Evolutionary conservation across 768 basidiomycete species (phyloP).

Genomic region (Suillus decipiens): DNA sequence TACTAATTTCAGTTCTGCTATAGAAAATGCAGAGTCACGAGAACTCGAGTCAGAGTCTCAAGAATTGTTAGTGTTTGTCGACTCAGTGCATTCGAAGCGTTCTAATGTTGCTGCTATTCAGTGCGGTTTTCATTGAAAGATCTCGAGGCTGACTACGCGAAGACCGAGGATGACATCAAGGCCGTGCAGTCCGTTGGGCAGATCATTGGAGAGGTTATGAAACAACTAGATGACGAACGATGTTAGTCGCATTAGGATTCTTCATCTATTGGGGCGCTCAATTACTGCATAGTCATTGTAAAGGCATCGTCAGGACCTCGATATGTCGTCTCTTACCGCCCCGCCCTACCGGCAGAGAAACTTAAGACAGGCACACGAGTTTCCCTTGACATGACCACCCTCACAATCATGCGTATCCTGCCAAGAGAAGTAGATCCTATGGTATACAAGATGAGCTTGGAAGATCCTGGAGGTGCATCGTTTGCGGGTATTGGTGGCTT

Average conservation of each 20-base stretch:
- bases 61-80: constrained; percentile 69
- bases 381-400: constrained; percentile 97
- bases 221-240: constrained; percentile 96
- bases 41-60: constrained; percentile 80
- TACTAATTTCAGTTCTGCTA: constrained; percentile 15
- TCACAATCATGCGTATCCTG: constrained; percentile 98
- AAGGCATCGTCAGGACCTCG: constrained; percentile 98
- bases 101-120: constrained; percentile 31
- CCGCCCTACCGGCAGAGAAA: constrained; percentile 86
- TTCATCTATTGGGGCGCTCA: neutral
- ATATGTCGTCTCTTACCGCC: constrained; percentile 97
- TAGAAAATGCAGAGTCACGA: constrained; percentile 97
- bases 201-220: constrained; percentile 98
- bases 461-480: constrained; percentile 93
- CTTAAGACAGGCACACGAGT: constrained; percentile 94
- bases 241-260: constrained; percentile 54
- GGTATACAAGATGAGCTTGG: constrained; percentile 99
- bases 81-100: constrained; percentile 1
- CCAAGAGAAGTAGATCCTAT: constrained; percentile 97
- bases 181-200: constrained; percentile 98
- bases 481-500: constrained; percentile 98
- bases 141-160: constrained; percentile 84
- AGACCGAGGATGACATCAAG: constrained; percentile 99
- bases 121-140: constrained; percentile 92
- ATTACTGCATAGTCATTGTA: constrained; percentile 76